Evolutionary conservation across 768 basidiomycete genomes (phyloP), one percentile per base, ranked within the genome.

Genomic region (Suillus ampliporus): DNA sequence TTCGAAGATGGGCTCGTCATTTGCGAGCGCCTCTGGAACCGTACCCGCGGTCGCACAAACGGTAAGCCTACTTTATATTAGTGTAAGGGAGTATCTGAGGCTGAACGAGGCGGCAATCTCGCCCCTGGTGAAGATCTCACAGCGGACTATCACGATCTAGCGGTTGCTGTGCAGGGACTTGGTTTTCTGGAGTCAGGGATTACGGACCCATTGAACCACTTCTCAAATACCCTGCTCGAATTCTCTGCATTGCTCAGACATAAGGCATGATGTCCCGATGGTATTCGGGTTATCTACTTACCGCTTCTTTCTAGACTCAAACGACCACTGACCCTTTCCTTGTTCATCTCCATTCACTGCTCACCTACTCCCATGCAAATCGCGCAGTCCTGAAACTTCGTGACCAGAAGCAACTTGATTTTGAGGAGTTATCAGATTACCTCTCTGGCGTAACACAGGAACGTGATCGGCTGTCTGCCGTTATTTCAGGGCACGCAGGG

Each of bases 131-230:
- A 89, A 97, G 97, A 99, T 84, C 88, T 99, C 53, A 92, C 95
- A 64, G 88, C 88, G 66, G 97, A 99, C 81, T 99, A 99, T 77
- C 95, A 98, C 73, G 97, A 98, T 77, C 82, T 99, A 66, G 95
- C 97, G 48, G 92, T 95, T 65, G 91, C 94, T 47, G 94, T 97
- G 52, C 97, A 99, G 75, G 97, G 96, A 57, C 85, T 99, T 64
- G 97, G 97, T 68, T 99, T 98, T 79, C 85, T 99, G 66, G 97
- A 99, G 77, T 94, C 93, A 65, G 97, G 97, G 43, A 99, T 99
- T 67, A 99, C 97, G 51, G 97, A 99, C 71, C 96, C 95, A 1
- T 80, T 99, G 67, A 97, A 97, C 71, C 90, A 97, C 73, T 99
- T 99, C 69, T 97, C 97, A 35, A 96, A 97, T 73, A 95, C 95